These are phyloP conservation scores for Fraxinus platypoda DNA, from an alignment of 305 asterid species.

Conservation along the genomic window DNA sequence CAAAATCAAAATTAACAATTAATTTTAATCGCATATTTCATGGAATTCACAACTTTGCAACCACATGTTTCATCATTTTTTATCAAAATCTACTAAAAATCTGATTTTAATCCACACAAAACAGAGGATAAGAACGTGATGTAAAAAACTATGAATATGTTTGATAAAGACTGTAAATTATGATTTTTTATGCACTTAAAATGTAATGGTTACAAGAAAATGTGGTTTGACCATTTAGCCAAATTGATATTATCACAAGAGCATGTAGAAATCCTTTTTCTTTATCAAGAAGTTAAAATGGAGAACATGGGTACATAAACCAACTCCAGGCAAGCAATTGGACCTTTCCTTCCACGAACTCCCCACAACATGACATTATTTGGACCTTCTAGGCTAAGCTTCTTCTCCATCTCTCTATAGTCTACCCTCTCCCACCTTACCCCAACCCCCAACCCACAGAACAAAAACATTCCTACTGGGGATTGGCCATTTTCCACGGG, in stretches of 20 bases:
- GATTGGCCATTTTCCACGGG: neutral
- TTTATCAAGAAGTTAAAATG: neutral
- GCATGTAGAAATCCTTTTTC: neutral
- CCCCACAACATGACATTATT: neutral
- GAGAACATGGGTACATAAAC: neutral
- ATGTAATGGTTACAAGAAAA: neutral
- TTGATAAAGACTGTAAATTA: neutral
- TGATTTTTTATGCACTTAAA: neutral
- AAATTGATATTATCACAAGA: neutral
- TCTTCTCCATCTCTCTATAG: neutral
- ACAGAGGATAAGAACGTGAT: too few species aligned
- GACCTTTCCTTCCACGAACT: neutral
- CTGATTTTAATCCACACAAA: too few species aligned
- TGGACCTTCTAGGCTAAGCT: neutral
- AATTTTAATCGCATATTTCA: too few species aligned
- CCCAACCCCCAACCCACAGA: neutral
- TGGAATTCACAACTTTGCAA: too few species aligned
- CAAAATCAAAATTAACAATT: too few species aligned
- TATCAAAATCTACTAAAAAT: too few species aligned
- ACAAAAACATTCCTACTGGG: constrained; percentile 9
- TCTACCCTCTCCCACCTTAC: neutral
- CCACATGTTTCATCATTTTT: too few species aligned
- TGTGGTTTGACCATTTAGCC: neutral
- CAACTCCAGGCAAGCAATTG: neutral
- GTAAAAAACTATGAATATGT: too few species aligned